A percentile compares a stretch with the other conserved stretches of the same genome.
phyloP scores from a whole-genome alignment of 257 asterid genomes.

The Solanum virginianum region DNA sequence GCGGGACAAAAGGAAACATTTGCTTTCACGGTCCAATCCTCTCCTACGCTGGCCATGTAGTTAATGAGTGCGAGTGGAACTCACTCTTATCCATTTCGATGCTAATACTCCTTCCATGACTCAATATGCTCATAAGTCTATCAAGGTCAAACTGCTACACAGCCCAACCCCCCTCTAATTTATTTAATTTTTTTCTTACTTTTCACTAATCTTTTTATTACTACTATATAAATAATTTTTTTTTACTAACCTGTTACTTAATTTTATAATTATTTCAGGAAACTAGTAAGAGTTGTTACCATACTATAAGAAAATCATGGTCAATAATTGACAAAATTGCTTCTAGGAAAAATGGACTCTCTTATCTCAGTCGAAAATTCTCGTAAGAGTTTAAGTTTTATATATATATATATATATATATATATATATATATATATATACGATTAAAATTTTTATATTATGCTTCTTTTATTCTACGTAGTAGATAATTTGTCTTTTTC shows the following conservation, averaged over 20 bases:
- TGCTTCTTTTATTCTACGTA: neutral
- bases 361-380: slow-evolving; percentile 35
- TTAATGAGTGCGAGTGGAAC: too few species aligned
- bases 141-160: too few species aligned
- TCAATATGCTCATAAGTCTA: too few species aligned
- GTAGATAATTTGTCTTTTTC: neutral
- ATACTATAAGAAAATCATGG: slow-evolving; percentile 57
- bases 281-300: slow-evolving; percentile 37
- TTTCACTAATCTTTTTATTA: neutral
- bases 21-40: too few species aligned
- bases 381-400: slow-evolving; percentile 17
- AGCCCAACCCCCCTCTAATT: too few species aligned
- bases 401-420: too few species aligned
- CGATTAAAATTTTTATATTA: too few species aligned
- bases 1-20: too few species aligned
- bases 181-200: neutral
- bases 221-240: neutral
- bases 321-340: slow-evolving; percentile 47
- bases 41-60: too few species aligned
- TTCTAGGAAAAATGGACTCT: slow-evolving; percentile 36
- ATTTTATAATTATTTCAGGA: slow-evolving; percentile 21
- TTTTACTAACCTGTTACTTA: neutral
- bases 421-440: too few species aligned
- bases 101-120: too few species aligned
- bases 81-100: too few species aligned